These are phyloP conservation scores for Boletus subcaerulescens DNA, from an alignment of 768 basidiomycete species.

Conservation along the genomic window DNA sequence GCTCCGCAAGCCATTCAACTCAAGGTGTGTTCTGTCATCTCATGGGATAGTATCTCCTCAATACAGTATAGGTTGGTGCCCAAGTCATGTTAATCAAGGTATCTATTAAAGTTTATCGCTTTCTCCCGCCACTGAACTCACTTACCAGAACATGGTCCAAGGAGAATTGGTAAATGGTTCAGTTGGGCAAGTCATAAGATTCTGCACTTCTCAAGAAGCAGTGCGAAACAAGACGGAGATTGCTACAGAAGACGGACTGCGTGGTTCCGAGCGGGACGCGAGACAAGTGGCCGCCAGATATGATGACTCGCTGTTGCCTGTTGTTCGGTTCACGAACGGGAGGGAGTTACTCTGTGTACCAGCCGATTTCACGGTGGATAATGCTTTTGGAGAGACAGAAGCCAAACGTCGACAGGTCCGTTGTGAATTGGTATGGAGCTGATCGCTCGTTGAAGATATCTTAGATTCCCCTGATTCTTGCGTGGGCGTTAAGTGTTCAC, in stretches of 20 bases:
- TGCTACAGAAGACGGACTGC: slow-evolving; percentile 34
- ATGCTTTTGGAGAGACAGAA: slow-evolving; percentile 55
- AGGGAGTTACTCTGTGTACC: slow-evolving; percentile 48
- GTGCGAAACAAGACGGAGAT: slow-evolving; percentile 35
- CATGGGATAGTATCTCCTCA: neutral
- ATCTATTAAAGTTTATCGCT: neutral
- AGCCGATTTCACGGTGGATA: slow-evolving; percentile 60
- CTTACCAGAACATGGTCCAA: slow-evolving; percentile 59
- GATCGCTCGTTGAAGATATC: slow-evolving; percentile 17
- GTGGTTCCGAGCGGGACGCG: slow-evolving; percentile 28
- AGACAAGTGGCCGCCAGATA: slow-evolving; percentile 11
- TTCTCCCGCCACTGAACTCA: neutral
- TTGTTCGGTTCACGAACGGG: slow-evolving; percentile 56
- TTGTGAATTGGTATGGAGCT: neutral
- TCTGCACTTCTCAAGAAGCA: slow-evolving; percentile 45
- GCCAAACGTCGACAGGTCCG: slow-evolving; percentile 58
- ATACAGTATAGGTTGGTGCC: slow-evolving; percentile 56
- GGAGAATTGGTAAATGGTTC: slow-evolving; percentile 71
- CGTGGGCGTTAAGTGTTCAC: slow-evolving; percentile 87
- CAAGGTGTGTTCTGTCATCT: slow-evolving; percentile 38
- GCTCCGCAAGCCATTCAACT: slow-evolving; percentile 45
- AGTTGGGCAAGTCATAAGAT: slow-evolving; percentile 52
- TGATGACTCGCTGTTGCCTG: slow-evolving; percentile 48
- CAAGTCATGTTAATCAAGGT: slow-evolving; percentile 87
- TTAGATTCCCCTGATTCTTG: slow-evolving; percentile 61